Evolutionary conservation across 352 stramenopile genomes (phyloP).

Genomic region (Paralagenidium karlingii): DNA sequence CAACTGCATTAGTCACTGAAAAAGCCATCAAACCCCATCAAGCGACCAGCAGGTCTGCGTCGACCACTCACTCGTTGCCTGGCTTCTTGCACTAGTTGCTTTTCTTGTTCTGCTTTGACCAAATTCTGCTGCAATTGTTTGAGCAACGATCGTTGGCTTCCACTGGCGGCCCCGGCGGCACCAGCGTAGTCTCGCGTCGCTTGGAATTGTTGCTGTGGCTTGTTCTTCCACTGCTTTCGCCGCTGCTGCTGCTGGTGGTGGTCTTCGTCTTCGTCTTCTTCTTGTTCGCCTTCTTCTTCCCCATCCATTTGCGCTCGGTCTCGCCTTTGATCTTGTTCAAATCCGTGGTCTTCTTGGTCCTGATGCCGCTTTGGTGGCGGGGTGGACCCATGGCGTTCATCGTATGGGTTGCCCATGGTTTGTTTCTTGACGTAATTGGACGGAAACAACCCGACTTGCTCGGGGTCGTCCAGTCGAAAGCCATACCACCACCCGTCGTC

Average conservation of each 20-base stretch:
- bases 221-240: neutral
- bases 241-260: neutral
- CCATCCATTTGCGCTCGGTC: no score
- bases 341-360: neutral
- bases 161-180: no score
- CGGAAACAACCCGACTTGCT: constrained; percentile 29
- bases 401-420: constrained; percentile 5
- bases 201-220: neutral
- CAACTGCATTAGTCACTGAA: no score
- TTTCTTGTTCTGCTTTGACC: no score
- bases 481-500: constrained; percentile 55
- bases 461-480: constrained; percentile 14
- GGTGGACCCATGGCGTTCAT: neutral
- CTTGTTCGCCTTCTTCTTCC: neutral
- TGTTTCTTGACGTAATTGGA: constrained; percentile 45
- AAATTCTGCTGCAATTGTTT: no score
- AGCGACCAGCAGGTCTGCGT: no score
- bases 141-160: no score
- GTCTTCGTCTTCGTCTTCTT: constrained; percentile 1
- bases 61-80: no score
- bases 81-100: no score
- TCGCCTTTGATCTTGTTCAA: no score
- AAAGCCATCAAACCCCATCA: no score
- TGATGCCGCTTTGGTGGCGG: neutral
- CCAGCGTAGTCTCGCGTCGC: no score